Base-by-base conservation (phyloP, 495 filamentous ascomycete species). In the Platismatia glauca region DNA sequence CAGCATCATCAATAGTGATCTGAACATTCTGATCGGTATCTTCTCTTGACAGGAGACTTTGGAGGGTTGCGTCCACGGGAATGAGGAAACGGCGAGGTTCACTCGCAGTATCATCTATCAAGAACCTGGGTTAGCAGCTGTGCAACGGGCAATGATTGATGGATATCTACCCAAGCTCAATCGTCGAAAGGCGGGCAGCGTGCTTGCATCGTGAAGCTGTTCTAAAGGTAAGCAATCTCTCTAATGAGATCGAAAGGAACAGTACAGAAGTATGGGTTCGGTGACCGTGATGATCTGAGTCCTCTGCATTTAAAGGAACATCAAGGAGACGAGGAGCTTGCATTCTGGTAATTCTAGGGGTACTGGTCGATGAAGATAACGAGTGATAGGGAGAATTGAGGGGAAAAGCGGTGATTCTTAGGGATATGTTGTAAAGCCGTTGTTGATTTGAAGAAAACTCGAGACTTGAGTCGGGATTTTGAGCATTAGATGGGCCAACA, bases 1-100 rank as follows among this genome's bases (percentile, higher is more conserved):
- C 93, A 62, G 80, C 76, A 76, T 97, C 93, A 70, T 97, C 94
- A 68, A 97, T 95, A 18, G 93, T 97, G 70, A 98, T 98, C 74
- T 96, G 92, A 78, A 86, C 87, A 71, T 97, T 95, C 27, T 79
- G 76, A 72, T 98, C 91, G 9, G 91, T 95, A 68, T 97, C 94
- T 71, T 98, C 94, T 59, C 60, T 33, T 37, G 60, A 44, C 12
- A 57, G 53, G 22, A 63, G 50, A 43, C 55, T 62, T 31, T 62
- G 58, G 29, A 62, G 39, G 27, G 64, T 62, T 9, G 64, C 57
- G 22, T 66, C 59, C 31, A 63, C 52, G 34, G 64, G 64, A 22
- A 63, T 48, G 16, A 63, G 55, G 37, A 62, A 66, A 24, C 64
- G 46, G 31, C 59, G 50, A 9, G 59, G 59, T 44, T 66, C 60